Evolutionary conservation across 139 green algal genomes (phyloP), one percentile per base, ranked within the genome.

Genomic region (Coelastrella sp.): DNA sequence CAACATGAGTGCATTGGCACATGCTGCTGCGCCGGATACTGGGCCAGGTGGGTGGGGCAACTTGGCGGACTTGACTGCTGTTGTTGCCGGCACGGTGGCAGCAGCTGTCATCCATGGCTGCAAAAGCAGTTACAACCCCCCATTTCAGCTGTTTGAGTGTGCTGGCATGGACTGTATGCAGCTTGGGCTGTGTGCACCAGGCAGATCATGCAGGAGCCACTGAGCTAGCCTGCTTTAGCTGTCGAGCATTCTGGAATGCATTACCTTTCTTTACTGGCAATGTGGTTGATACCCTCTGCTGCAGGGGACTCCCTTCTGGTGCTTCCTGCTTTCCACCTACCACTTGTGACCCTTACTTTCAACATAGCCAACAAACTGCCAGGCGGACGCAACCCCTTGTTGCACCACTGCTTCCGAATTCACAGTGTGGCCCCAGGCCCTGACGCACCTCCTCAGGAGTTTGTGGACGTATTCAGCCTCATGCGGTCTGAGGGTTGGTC

Each of bases 351-450:
- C 17, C 71, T 79, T 5, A 73, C 22, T 11, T 85, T 91, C 13
- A 61, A 81, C 74, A 89, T 93, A 19, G 87, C 87, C 13, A 96
- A 93, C 87, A 90, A 91, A 54, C 87, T 97, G 85, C 93, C 92
- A 2, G 75, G 73, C 10, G 95, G 94, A 22, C 90, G 94, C 73
- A 59, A 81, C 6, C 73, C 92, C 4, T 68, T 92, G 4, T 73
- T 95, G 54, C 95, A 97, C 86, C 93, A 97, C 92, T 82, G 95
- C 2, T 97, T 97, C 75, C 93, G 94, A 16, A 80, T 92, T 4
- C 32, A 90, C 4, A 57, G 47, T 32, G 61, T 16, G 8, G 4
- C 81, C 5, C 75, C 86, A 7, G 47, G 22, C 8, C 74, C 83
- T 3, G 54, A 90, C 90, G 5, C 68, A 56, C 4, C 32, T 87